Conservation (phyloP, 345 rosid species). For the Euphorbia peplus region DNA sequence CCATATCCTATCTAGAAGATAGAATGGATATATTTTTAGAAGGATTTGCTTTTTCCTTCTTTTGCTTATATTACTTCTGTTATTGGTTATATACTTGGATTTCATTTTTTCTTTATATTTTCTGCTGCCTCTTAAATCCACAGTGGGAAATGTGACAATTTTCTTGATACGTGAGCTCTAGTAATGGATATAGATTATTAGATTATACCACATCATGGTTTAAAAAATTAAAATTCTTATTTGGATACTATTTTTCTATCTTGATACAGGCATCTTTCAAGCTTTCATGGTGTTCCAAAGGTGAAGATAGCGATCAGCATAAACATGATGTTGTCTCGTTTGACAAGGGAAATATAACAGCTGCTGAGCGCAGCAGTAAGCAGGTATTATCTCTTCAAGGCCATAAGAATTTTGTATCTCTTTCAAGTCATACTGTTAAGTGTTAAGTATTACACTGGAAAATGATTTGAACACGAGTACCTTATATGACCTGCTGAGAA, state of each 20-base stretch:
- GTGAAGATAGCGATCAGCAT: slow-evolving; percentile 80
- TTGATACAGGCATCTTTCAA: slow-evolving; percentile 87
- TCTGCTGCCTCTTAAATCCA: not conserved
- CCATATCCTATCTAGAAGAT: slow-evolving; percentile 1
- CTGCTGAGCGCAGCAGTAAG: slow-evolving; percentile 88
- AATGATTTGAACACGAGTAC: not conserved
- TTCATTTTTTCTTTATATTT: not conserved
- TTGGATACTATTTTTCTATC: slow-evolving; percentile 22
- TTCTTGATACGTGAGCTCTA: not conserved
- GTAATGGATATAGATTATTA: not conserved
- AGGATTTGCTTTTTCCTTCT: not conserved
- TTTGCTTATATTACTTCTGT: not conserved
- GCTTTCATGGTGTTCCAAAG: slow-evolving; percentile 93
- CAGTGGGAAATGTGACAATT: not conserved
- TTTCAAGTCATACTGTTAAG: not conserved
- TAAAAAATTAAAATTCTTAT: slow-evolving; percentile 12
- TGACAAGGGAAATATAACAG: slow-evolving; percentile 87
- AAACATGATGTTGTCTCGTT: slow-evolving; percentile 93
- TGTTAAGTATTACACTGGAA: not conserved
- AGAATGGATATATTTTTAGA: not conserved
- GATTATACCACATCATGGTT: not conserved
- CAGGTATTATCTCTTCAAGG: slow-evolving; percentile 50
- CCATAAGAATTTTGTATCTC: not conserved
- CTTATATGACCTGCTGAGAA: not conserved
- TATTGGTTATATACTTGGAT: not conserved